phyloP scores from a whole-genome alignment of 257 asterid species.

The Lycium ferocissimum region DNA sequence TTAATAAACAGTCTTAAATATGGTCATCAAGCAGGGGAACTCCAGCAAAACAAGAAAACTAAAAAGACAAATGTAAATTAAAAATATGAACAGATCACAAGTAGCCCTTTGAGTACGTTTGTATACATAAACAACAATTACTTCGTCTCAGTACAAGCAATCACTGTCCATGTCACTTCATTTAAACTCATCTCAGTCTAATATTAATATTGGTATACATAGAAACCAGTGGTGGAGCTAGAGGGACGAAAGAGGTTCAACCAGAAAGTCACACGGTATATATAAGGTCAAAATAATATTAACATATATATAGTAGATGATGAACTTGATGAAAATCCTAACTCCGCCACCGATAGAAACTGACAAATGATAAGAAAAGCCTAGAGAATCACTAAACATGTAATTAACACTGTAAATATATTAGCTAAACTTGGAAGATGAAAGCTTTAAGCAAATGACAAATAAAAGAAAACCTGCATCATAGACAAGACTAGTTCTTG shows the following conservation, averaged over 20 bases:
- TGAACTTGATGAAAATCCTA: too few species aligned
- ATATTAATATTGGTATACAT: background rate
- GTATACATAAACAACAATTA: background rate
- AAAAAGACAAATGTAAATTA: background rate
- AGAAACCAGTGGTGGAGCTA: too few species aligned
- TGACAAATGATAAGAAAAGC: background rate
- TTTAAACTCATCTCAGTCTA: background rate
- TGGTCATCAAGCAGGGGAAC: background rate
- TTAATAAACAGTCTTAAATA: background rate
- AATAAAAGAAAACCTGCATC: conserved; percentile 70
- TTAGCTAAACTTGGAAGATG: background rate
- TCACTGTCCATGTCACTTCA: background rate
- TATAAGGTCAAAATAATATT: too few species aligned
- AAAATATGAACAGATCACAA: background rate
- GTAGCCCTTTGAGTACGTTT: background rate
- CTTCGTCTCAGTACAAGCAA: too few species aligned
- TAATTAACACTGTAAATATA: too few species aligned
- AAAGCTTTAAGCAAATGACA: background rate
- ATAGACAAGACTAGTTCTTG: conserved; percentile 87
- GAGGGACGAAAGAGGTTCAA: too few species aligned
- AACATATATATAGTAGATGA: too few species aligned
- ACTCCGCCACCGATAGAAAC: background rate
- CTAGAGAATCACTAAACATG: background rate
- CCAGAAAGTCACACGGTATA: too few species aligned
- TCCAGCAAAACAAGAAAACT: background rate